A percentile compares a stretch with the other conserved stretches of the same genome.
phyloP scores from a whole-genome alignment of 257 asterid species.

The Ajuga chamaepitys region DNA sequence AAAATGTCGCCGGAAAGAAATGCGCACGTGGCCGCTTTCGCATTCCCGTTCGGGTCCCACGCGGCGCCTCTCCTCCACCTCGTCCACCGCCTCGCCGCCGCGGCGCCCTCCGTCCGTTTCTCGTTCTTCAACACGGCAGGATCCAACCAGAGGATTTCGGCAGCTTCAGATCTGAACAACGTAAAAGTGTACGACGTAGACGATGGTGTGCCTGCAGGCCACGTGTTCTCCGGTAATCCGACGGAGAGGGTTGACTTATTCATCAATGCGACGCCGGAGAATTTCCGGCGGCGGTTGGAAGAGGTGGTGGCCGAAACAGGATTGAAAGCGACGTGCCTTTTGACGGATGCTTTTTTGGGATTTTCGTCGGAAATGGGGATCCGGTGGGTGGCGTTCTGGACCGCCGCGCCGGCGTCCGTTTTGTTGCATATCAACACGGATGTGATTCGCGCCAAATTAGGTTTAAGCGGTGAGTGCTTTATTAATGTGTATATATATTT shows the following conservation, averaged over 20 bases:
- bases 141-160: constrained; percentile 22
- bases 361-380: constrained; percentile 26
- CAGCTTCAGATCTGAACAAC: constrained; percentile 13
- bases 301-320: constrained; percentile 31
- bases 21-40: constrained; percentile 39
- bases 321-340: constrained; percentile 28
- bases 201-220: constrained; percentile 33
- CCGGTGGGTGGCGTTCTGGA: constrained; percentile 51
- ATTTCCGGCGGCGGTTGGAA: constrained; percentile 21
- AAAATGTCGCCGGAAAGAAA: background rate
- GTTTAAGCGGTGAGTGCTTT: background rate
- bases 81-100: constrained; percentile 27
- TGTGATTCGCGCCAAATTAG: constrained; percentile 18
- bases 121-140: constrained; percentile 32
- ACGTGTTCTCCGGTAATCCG: constrained; percentile 17
- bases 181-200: constrained; percentile 22
- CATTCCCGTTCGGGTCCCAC: constrained; percentile 58
- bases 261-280: constrained; percentile 28
- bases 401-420: constrained; percentile 32
- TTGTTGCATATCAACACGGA: constrained; percentile 40
- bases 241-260: constrained; percentile 33
- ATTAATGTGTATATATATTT: no score
- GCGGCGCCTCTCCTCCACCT: constrained; percentile 42
- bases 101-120: constrained; percentile 27
- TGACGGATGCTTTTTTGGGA: constrained; percentile 51